Conservation (phyloP, 768 basidiomycete genomes). For the Rubroboletus satanas region DNA sequence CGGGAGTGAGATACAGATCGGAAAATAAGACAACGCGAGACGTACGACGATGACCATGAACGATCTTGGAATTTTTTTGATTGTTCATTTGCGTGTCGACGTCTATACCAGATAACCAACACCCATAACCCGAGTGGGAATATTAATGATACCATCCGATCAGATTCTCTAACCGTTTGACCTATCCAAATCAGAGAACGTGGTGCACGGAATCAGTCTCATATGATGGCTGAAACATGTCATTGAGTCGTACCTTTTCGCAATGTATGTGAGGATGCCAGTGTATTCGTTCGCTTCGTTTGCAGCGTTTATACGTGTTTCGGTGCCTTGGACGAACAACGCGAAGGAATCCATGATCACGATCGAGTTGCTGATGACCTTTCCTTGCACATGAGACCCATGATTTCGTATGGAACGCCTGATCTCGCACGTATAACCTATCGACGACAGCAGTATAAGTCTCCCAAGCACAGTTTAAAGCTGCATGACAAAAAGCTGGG, state of each 20-base stretch:
- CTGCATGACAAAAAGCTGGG: not conserved
- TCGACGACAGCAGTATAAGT: constrained; percentile 1
- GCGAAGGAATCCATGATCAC: constrained; percentile 97
- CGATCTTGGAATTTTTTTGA: constrained; percentile 90
- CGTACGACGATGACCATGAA: constrained; percentile 94
- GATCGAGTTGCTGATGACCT: constrained; percentile 73
- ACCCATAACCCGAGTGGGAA: constrained; percentile 98
- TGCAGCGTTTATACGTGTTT: constrained; percentile 95
- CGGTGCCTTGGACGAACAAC: constrained; percentile 95
- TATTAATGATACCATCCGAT: constrained; percentile 99
- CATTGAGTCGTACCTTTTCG: constrained; percentile 54
- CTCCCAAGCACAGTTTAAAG: not conserved
- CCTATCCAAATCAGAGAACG: constrained; percentile 40
- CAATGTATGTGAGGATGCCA: constrained; percentile 91
- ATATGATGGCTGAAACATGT: not conserved
- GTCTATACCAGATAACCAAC: constrained; percentile 98
- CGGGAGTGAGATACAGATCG: not conserved
- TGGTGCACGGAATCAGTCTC: not conserved
- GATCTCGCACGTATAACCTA: constrained; percentile 98
- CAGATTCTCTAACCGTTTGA: constrained; percentile 78
- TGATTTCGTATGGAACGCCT: constrained; percentile 96
- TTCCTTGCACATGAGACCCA: constrained; percentile 99
- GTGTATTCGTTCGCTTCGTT: constrained; percentile 98
- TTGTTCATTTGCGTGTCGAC: constrained; percentile 96
- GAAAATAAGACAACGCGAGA: constrained; percentile 7